A percentile compares a stretch with the other conserved stretches of the same genome.
These are phyloP conservation scores for Pueraria montana DNA, from an alignment of 306 rosid species.

Conservation along the genomic window DNA sequence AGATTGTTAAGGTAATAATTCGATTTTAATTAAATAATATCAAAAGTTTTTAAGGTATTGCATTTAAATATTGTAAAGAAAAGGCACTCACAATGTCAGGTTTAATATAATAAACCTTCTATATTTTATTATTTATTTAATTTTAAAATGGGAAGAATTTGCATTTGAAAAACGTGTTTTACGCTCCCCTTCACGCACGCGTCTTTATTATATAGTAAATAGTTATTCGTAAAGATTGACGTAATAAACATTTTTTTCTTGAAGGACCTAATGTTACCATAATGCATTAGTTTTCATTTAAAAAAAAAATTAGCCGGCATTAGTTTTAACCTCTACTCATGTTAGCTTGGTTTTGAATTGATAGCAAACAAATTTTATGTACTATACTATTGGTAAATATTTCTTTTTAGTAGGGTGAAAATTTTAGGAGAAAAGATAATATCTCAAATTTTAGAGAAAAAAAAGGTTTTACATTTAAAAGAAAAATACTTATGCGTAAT, in stretches of 20 bases:
- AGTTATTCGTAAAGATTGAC: no score
- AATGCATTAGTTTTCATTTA: no score
- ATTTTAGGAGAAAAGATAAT: not conserved
- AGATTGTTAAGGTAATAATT: not conserved
- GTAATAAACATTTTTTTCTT: no score
- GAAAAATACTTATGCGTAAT: not conserved
- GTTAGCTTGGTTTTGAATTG: no score
- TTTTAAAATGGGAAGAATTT: not conserved
- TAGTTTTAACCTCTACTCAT: no score
- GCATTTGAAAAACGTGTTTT: constrained; percentile 1
- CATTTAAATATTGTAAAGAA: not conserved
- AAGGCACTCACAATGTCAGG: not conserved
- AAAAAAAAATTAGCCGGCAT: no score
- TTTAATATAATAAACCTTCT: not conserved
- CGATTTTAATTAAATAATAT: not conserved
- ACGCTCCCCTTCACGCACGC: not conserved
- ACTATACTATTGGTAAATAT: not conserved
- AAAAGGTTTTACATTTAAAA: not conserved
- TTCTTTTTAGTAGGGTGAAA: not conserved
- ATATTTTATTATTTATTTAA: not conserved
- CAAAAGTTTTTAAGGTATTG: not conserved
- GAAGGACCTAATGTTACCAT: no score
- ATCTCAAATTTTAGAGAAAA: not conserved
- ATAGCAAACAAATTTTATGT: no score
- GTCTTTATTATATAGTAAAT: not conserved